phyloP scores from a whole-genome alignment of 2,329 filamentous ascomycete species.

The Trichoderma afroharzianum region DNA sequence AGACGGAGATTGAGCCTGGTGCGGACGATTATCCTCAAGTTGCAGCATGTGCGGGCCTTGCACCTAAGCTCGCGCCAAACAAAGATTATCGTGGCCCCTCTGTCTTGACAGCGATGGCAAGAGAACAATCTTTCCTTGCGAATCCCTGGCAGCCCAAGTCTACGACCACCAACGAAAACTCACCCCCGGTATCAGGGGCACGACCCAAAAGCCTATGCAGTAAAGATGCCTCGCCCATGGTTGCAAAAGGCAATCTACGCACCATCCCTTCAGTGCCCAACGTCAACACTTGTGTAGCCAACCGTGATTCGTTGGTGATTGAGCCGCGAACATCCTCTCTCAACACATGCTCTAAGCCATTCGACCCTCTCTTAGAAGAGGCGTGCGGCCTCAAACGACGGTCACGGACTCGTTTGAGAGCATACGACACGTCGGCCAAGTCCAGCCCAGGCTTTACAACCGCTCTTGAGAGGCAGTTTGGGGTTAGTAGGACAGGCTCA shows the following conservation, averaged over 20 bases:
- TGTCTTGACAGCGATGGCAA: neutral
- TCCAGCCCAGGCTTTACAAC: conserved; percentile 29
- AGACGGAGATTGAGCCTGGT: conserved; percentile 46
- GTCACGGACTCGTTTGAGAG: conserved; percentile 21
- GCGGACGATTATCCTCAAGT: neutral
- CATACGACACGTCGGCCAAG: conserved; percentile 23
- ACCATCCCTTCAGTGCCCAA: conserved; percentile 27
- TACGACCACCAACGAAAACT: conserved; percentile 17
- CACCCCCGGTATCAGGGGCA: neutral
- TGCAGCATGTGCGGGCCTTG: neutral
- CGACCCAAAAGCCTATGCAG: neutral
- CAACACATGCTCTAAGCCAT: conserved; percentile 23
- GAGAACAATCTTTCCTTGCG: neutral
- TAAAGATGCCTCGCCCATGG: conserved; percentile 11
- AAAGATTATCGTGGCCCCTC: neutral
- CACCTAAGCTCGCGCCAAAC: neutral
- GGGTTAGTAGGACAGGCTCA: conserved; percentile 22
- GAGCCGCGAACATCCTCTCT: conserved; percentile 27
- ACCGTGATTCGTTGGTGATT: neutral
- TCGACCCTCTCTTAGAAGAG: conserved; percentile 20
- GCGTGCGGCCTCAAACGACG: conserved; percentile 22
- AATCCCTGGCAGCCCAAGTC: neutral
- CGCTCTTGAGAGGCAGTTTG: conserved; percentile 23
- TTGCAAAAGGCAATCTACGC: conserved; percentile 22
- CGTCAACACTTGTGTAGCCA: conserved; percentile 1